Evolutionary conservation across 768 basidiomycete genomes (phyloP), one percentile per base, ranked within the genome.

Genomic region (Leccinum subgranulosum): DNA sequence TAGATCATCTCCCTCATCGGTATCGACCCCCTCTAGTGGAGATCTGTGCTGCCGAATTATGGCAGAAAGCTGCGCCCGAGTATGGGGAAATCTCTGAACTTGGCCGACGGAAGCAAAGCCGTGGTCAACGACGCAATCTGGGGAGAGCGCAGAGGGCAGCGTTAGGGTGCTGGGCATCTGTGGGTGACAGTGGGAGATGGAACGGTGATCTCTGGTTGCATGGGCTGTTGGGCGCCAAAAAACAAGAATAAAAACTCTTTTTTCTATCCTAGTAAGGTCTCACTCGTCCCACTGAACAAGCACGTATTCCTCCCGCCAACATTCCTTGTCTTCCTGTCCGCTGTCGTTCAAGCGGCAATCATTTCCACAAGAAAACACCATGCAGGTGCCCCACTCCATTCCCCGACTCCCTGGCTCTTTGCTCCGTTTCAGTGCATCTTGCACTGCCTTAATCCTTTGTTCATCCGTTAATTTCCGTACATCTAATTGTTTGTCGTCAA

Each of bases 351-450:
- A 54, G 66, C 83, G 85, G 69, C 94, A 97, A 69, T 96, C 92
- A 48, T 79, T 80, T 65, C 81, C 81, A 66, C 96, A 98, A 1
- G 90, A 90, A 73, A 94, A 96, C 10, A 98, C 79, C 76, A 96
- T 77, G 56, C 88, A 86, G 1, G 90, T 95, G 0, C 96, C 96
- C 93, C 94, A 98, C 57, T 95, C 93, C 92, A 98, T 94, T 0
- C 87, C 88, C 43, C 76, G 74, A 52, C 79, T 77, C 14, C 76
- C 81, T 1, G 73, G 68, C 10, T 73, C 75, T 31, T 73, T 74
- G 31, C 64, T 73, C 12, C 76, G 78, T 64, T 84, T 83, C 59
- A 92, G 68, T 23, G 75, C 76, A 39, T 75, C 71, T 65, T 85
- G 80, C 9, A 93, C 76, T 49, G 81, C 81, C 62, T 81, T 81